Base-by-base conservation (phyloP, 768 basidiomycete species). In the Piloderma croceum region DNA sequence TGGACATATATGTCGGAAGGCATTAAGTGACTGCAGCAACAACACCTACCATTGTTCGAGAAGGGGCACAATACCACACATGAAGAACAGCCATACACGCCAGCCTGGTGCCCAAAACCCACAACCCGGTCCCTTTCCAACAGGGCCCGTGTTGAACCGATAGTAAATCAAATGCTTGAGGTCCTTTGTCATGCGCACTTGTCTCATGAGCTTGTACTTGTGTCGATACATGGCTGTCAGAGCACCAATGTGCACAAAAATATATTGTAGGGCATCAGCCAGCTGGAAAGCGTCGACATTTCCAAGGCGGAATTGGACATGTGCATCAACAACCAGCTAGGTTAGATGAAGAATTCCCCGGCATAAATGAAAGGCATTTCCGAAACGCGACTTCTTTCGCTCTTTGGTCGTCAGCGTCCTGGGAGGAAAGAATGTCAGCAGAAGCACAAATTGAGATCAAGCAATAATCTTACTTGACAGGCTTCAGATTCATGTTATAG, bases 281-380 rank as follows among this genome's bases (percentile, higher is more conserved):
- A 81, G 70, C 57, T 81, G 79, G 70, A 81, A 81, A 2, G 79
- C 79, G 45, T 81, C 79, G 42, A 81, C 73, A 51, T 80, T 80
- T 41, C 79, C 79, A 21, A 81, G 63, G 31, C 79, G 73, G 62
- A 72, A 81, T 51, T 81, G 79, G 12, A 81, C 79, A 58, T 81
- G 77, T 9, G 79, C 76, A 53, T 81, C 79, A 49, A 81, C 79
- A 51, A 81, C 73, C 38, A 81, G 70, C 58, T 81, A 81, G 18
- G 79, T 81, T 36, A 81, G 61, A 31, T 78, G 77, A 4, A 81
- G 63, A 46, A 81, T 81, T 52, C 81, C 79, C 53, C 79, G 74
- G 49, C 77, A 79, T 41, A 81, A 50, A 49, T 76, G 74, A 71
- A 77, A 79, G 15, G 79, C 79, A 56, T 81, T 81, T 62, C 79